These are phyloP conservation scores for Acanthamoeba triangularis DNA, from an alignment of 208 protist species.

Conservation along the genomic window DNA sequence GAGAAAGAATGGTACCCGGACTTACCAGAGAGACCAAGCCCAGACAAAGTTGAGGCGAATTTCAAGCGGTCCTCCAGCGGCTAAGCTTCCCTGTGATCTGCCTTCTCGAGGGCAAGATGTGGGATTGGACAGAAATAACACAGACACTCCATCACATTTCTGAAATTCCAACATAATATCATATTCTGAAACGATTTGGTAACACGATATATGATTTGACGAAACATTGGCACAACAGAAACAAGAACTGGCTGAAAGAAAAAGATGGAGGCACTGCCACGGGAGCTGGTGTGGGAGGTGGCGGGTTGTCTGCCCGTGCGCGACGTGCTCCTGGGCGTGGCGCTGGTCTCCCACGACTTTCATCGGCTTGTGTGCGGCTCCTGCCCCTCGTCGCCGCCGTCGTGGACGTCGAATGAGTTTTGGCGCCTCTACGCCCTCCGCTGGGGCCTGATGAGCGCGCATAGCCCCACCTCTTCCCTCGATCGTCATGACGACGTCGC, in stretches of 20 bases:
- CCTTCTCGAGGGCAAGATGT: too few relatives aligned
- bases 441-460: background rate
- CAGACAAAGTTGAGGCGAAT: background rate
- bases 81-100: too few relatives aligned
- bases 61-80: background rate
- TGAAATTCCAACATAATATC: too few relatives aligned
- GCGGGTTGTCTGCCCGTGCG: background rate
- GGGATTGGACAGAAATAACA: too few relatives aligned
- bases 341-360: background rate
- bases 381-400: too few relatives aligned
- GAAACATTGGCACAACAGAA: too few relatives aligned
- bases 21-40: background rate
- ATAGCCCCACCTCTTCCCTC: too few relatives aligned
- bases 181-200: too few relatives aligned
- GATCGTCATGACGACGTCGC: background rate
- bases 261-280: background rate
- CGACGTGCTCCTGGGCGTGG: background rate
- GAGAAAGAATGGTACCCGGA: too few relatives aligned
- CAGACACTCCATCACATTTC: too few relatives aligned
- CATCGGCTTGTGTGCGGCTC: background rate
- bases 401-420: background rate
- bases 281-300: background rate
- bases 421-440: background rate
- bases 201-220: too few relatives aligned
- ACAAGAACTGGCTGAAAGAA: too few relatives aligned